Evolutionary conservation across 2,329 filamentous ascomycete species (phyloP), one percentile per base, ranked within the genome.

Genomic region (Penicillium sp.): DNA sequence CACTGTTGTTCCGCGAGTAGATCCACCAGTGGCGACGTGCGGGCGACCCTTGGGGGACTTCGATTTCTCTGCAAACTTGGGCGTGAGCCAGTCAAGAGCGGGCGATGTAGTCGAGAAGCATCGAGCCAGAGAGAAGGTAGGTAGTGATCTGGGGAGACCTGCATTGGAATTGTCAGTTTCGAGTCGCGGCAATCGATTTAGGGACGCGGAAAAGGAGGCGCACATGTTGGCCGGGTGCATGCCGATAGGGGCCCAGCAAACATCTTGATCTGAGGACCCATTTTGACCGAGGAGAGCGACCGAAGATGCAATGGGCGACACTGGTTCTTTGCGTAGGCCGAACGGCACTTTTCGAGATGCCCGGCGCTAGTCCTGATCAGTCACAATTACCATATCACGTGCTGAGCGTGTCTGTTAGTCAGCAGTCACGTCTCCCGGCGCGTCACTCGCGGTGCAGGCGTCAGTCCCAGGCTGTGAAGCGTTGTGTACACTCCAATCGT

Each of bases 11-110:
- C 94, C 94, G 71, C 95, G 91, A 33, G 83, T 86, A 50, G 89
- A 95, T 56, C 94, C 94, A 57, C 94, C 94, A 0, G 92, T 99
- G 23, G 89, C 84, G 45, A 97, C 91, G 64, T 90, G 85, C 45
- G 89, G 87, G 2, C 91, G 85, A 36, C 93, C 94, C 77, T 96
- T 96, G 59, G 82, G 83, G 62, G 91, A 92, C 80, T 95, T 95
- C 73, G 89, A 90, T 68, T 85, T 87, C 70, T 90, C 92, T 60
- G 89, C 85, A 64, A 86, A 76, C 65, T 84, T 87, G 31, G 93
- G 93, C 52, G 89, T 83, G 44, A 97, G 87, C 91, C 92, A 97
- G 68, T 84, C 88, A 61, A 70, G 80, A 58, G 68, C 76, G 67
- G 59, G 76, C 59, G 66, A 80, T 55, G 89, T 89, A 29, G 86